Conservation (phyloP, 75 land plant genomes). For the Picea sitchensis region DNA sequence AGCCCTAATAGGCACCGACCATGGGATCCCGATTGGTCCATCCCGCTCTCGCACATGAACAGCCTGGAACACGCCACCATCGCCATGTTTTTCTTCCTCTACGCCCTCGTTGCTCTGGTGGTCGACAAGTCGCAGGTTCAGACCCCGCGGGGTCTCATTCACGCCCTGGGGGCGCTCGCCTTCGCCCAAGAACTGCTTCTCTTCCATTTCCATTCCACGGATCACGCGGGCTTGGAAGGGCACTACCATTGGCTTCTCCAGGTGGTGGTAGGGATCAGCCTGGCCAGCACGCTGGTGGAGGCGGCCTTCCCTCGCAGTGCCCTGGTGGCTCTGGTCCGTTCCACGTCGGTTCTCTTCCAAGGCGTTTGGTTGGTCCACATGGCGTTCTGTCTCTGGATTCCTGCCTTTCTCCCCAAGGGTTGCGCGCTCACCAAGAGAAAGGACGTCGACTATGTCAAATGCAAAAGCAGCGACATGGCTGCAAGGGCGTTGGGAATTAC, state of each 20-base stretch:
- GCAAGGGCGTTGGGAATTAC: slow-evolving; percentile 60
- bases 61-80: slow-evolving; percentile 72
- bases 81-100: slow-evolving; percentile 59
- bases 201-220: slow-evolving; percentile 75
- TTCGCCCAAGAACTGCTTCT: slow-evolving; percentile 63
- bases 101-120: slow-evolving; percentile 39
- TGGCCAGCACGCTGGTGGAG: slow-evolving; percentile 30
- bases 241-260: slow-evolving; percentile 88
- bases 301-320: slow-evolving; percentile 21
- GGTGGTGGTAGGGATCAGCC: slow-evolving; percentile 31
- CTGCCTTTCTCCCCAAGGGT: slow-evolving; percentile 47
- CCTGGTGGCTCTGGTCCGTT: slow-evolving; percentile 39
- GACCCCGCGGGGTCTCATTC: slow-evolving; percentile 11
- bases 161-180: slow-evolving; percentile 40
- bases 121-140: slow-evolving; percentile 19
- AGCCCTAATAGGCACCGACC: slow-evolving; percentile 18
- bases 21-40: slow-evolving; percentile 18
- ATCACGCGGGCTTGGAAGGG: slow-evolving; percentile 59
- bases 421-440: slow-evolving; percentile 40
- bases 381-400: slow-evolving; percentile 74
- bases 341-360: slow-evolving; percentile 41
- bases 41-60: slow-evolving; percentile 36
- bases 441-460: slow-evolving; percentile 44
- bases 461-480: slow-evolving; percentile 24
- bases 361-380: slow-evolving; percentile 64